A percentile compares a stretch with the other conserved stretches of the same genome.
Conservation (phyloP, 164 flowering plant species). For the Macadamia tetraphylla region DNA sequence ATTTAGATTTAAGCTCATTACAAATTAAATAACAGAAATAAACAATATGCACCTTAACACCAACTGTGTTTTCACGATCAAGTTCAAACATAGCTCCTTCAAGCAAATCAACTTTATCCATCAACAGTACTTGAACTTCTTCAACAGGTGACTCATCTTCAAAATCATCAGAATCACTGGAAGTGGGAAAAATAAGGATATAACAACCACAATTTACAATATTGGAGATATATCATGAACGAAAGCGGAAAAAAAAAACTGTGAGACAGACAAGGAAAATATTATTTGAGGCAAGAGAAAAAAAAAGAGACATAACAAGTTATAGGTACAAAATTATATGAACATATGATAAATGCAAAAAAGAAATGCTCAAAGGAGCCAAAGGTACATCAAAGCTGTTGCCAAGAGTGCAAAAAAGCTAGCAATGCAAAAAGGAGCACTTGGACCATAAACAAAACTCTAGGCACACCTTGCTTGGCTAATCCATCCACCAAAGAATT, state of each 20-base stretch:
- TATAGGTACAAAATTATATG: no score
- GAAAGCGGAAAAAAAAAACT: not conserved
- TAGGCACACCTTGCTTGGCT: no score
- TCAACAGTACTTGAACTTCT: slow-evolving; percentile 25
- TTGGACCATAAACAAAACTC: no score
- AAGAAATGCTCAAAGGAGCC: no score
- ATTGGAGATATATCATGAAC: not conserved
- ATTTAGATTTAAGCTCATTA: not conserved
- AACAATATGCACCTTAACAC: slow-evolving; percentile 35
- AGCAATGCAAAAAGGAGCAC: no score
- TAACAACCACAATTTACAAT: slow-evolving; percentile 1
- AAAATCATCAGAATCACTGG: slow-evolving; percentile 50
- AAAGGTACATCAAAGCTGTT: no score
- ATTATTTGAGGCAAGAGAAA: not conserved
- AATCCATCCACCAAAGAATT: no score
- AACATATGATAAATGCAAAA: no score
- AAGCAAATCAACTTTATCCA: slow-evolving; percentile 37
- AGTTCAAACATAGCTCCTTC: slow-evolving; percentile 54
- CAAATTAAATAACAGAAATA: not conserved
- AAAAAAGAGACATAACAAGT: no score
- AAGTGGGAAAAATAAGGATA: slow-evolving; percentile 3
- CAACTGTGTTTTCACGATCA: slow-evolving; percentile 39
- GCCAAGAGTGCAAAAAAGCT: no score
- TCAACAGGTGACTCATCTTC: slow-evolving; percentile 35
- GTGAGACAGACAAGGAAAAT: not conserved